Percentiles rank a stretch among this genome's conserved stretches.
These are phyloP conservation scores for Macrolepiota dolichaula DNA, from an alignment of 768 basidiomycete species.

Conservation along the genomic window DNA sequence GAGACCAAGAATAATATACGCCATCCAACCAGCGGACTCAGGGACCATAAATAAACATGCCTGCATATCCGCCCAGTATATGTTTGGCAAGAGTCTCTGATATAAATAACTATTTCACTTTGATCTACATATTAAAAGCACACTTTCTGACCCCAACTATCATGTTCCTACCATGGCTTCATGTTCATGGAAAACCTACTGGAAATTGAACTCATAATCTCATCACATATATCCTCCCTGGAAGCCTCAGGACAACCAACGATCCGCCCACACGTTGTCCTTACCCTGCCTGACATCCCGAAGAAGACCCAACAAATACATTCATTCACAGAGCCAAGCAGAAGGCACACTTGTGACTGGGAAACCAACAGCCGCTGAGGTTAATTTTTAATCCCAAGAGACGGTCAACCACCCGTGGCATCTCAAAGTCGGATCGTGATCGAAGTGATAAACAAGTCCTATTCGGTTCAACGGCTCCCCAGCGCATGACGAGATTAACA, in stretches of 20 bases:
- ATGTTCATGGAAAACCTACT: not conserved
- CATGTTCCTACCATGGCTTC: not conserved
- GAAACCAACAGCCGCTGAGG: not conserved
- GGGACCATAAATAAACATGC: not conserved
- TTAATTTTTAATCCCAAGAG: not conserved
- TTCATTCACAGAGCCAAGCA: not conserved
- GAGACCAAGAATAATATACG: not conserved
- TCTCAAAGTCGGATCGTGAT: too few relatives aligned
- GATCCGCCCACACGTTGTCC: not conserved
- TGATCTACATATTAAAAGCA: not conserved
- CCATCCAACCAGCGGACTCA: not conserved
- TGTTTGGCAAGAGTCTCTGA: not conserved
- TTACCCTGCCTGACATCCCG: not conserved
- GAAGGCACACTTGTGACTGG: not conserved
- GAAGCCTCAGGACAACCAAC: not conserved
- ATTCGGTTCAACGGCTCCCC: too few relatives aligned
- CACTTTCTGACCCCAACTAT: not conserved
- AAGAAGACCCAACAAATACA: not conserved
- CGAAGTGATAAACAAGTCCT: too few relatives aligned
- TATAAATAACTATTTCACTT: not conserved
- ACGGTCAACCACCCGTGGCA: too few relatives aligned
- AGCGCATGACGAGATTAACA: too few relatives aligned
- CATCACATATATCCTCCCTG: not conserved
- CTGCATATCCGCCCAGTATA: not conserved
- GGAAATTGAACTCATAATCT: not conserved